Evolutionary conservation across 768 basidiomycete species (phyloP).

Genomic region (Guyanaporus albipodus): DNA sequence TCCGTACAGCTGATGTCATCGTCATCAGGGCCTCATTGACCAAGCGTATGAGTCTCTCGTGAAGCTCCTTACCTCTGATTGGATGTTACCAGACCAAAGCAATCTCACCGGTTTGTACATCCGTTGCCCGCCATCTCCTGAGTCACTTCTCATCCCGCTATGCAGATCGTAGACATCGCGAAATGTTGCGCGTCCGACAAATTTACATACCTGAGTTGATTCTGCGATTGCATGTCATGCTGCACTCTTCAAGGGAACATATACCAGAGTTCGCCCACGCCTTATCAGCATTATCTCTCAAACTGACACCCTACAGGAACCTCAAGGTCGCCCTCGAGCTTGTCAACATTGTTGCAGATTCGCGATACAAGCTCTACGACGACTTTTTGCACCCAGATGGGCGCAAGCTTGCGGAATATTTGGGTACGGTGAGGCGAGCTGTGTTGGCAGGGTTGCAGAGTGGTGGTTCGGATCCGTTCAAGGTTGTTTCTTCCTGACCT

Average conservation of each 20-base stretch:
- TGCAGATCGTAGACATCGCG: slow-evolving; percentile 55
- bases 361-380: slow-evolving; percentile 78
- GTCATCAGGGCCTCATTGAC: slow-evolving; percentile 52
- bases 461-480: slow-evolving; percentile 77
- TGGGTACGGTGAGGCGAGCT: slow-evolving; percentile 68
- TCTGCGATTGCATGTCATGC: slow-evolving; percentile 72
- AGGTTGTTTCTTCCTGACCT: slow-evolving; percentile 33
- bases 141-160: slow-evolving; percentile 2
- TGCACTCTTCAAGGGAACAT: slow-evolving; percentile 58
- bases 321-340: slow-evolving; percentile 71
- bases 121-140: neutral
- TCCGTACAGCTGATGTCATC: neutral
- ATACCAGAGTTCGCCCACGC: slow-evolving; percentile 59
- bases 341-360: slow-evolving; percentile 84
- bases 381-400: slow-evolving; percentile 69
- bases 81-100: slow-evolving; percentile 61
- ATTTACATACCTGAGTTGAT: slow-evolving; percentile 89
- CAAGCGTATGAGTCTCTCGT: slow-evolving; percentile 60
- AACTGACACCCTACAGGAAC: slow-evolving; percentile 46
- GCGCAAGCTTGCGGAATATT: slow-evolving; percentile 64
- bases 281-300: neutral
- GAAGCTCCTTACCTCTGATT: slow-evolving; percentile 72
- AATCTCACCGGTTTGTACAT: slow-evolving; percentile 31
- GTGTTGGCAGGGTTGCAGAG: slow-evolving; percentile 67
- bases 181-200: slow-evolving; percentile 79